Conservation (phyloP, 1,284 basidiomycete species). For the Boletus hoseneyae region DNA sequence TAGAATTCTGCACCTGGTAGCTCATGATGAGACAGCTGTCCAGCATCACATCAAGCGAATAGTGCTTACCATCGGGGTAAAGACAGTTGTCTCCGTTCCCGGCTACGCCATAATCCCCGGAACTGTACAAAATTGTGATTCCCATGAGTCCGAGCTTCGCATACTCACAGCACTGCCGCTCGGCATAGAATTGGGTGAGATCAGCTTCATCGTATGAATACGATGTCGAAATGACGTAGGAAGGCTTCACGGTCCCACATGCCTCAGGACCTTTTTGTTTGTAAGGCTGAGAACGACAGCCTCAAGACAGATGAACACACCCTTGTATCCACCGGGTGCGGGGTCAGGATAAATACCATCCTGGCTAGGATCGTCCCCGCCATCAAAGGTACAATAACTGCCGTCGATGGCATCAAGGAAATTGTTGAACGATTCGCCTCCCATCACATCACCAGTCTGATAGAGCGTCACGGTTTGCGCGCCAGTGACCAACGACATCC, state of each 20-base stretch:
- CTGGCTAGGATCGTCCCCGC: constrained; percentile 49
- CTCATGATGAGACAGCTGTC: neutral
- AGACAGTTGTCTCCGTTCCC: no score
- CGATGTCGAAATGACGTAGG: no score
- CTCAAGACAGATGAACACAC: constrained; percentile 1
- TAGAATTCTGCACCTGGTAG: constrained; percentile 1
- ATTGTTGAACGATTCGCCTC: constrained; percentile 43
- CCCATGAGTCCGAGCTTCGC: no score
- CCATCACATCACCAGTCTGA: constrained; percentile 43
- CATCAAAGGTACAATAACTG: constrained; percentile 32
- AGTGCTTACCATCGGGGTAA: constrained; percentile 18
- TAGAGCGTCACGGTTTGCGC: constrained; percentile 41
- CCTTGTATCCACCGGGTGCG: constrained; percentile 39
- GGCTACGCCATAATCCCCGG: no score
- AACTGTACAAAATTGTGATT: no score
- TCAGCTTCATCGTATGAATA: no score
- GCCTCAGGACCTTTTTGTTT: constrained; percentile 31
- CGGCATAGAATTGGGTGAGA: no score
- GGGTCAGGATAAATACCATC: constrained; percentile 54
- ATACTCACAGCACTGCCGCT: no score
- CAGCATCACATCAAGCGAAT: neutral
- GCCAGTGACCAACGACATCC: constrained; percentile 43
- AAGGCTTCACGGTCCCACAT: constrained; percentile 47
- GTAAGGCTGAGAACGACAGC: neutral
- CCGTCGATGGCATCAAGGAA: constrained; percentile 45